Conservation (phyloP, 345 rosid genomes). For the Corchorus capsularis region DNA sequence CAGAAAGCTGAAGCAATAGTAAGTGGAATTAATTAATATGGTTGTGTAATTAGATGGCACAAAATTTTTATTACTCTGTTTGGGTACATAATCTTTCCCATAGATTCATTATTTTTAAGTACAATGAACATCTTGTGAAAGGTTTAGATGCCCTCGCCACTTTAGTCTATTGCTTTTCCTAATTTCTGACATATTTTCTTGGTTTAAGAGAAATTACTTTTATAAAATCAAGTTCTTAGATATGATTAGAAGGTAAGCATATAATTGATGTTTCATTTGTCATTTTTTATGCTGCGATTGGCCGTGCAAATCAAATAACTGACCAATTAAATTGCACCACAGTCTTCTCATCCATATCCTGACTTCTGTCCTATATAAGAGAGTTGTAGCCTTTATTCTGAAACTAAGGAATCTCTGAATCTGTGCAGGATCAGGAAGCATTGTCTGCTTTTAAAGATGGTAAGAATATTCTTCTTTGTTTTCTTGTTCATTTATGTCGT, state of each 20-base stretch:
- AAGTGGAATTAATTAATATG: conserved; percentile 22
- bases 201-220: not conserved
- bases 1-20: conserved; percentile 59
- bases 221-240: not conserved
- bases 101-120: not conserved
- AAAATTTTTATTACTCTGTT: not conserved
- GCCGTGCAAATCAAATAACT: not conserved
- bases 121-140: not conserved
- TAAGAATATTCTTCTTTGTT: conserved; percentile 32
- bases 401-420: conserved; percentile 11
- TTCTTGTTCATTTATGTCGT: not conserved
- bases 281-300: not conserved
- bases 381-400: not conserved
- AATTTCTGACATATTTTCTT: conserved; percentile 15
- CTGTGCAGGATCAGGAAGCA: conserved; percentile 64
- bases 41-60: not conserved
- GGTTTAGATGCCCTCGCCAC: conserved; percentile 28
- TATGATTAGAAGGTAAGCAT: not conserved
- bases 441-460: conserved; percentile 71
- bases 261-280: not conserved
- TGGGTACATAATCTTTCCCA: not conserved
- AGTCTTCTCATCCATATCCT: not conserved
- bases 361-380: not conserved
- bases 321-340: not conserved
- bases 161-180: conserved; percentile 36